A percentile compares a stretch with the other conserved stretches of the same genome.
Conservation (phyloP, 192 early-diverging fungal species). For the Diversispora epigaea region DNA sequence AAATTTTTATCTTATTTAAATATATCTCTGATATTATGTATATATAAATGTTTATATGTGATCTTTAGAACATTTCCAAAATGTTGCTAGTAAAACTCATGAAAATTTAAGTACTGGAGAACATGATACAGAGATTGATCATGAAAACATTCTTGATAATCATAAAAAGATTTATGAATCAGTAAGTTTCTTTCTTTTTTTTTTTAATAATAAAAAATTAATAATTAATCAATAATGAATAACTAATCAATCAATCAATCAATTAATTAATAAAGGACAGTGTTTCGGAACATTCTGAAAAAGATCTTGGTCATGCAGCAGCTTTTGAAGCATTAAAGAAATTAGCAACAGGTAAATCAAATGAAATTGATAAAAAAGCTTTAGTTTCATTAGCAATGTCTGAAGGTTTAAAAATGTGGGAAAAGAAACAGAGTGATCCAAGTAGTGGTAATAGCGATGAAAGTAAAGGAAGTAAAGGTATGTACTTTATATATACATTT, state of each 20-base stretch:
- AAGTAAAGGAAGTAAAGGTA: not conserved
- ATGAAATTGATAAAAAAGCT: not conserved
- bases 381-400: not conserved
- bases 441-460: not conserved
- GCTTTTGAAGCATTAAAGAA: not conserved
- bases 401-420: not conserved
- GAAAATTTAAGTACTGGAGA: not conserved
- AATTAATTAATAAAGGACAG: not conserved
- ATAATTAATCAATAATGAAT: not conserved
- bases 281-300: not conserved
- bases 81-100: not conserved
- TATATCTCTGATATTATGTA: too few relatives aligned
- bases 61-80: not conserved
- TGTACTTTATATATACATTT: too few relatives aligned
- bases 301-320: not conserved
- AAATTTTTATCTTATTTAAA: too few relatives aligned
- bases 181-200: not conserved
- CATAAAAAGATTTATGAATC: slow-evolving; percentile 1
- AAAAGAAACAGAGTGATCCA: not conserved
- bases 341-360: not conserved
- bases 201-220: not conserved
- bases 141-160: not conserved
- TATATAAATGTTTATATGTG: too few relatives aligned
- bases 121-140: not conserved
- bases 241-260: not conserved